Conservation (phyloP, 106 monocot species). For the Acanthochlamys bracteata region DNA sequence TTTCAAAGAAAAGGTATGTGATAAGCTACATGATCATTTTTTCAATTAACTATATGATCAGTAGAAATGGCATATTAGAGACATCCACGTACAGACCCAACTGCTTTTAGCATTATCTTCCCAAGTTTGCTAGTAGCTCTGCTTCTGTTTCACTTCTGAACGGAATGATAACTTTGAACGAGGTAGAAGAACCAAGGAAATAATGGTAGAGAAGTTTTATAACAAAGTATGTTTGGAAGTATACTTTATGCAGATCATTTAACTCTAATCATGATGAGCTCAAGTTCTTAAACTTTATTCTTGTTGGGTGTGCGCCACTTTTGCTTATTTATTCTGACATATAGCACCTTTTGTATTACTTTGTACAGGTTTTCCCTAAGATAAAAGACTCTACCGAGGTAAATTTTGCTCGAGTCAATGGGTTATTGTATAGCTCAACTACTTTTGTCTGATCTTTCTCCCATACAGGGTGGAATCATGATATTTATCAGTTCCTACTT, state of each 20-base stretch:
- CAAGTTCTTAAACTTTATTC: too few species aligned
- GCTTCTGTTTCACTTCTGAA: neutral
- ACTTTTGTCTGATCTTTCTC: slow-evolving; percentile 5
- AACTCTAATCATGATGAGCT: too few species aligned
- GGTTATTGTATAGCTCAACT: neutral
- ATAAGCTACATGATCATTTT: neutral
- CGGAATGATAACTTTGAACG: neutral
- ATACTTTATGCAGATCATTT: too few species aligned
- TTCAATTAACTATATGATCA: too few species aligned
- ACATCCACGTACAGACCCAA: neutral
- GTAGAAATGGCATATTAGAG: too few species aligned
- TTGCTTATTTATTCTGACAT: too few species aligned
- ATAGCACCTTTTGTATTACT: neutral
- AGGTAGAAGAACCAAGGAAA: neutral
- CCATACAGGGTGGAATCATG: slow-evolving; percentile 77
- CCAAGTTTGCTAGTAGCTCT: neutral
- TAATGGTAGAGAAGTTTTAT: neutral
- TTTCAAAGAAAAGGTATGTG: slow-evolving; percentile 75
- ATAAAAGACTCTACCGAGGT: slow-evolving; percentile 93
- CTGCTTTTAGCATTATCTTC: neutral
- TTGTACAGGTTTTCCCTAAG: slow-evolving; percentile 91
- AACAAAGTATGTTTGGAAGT: too few species aligned
- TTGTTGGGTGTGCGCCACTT: too few species aligned
- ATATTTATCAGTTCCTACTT: slow-evolving; percentile 87
- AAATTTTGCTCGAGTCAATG: slow-evolving; percentile 3